A percentile compares a stretch with the other conserved stretches of the same genome.
Conservation (phyloP, 441 rosid genomes). For the Syzygium syzygioides region DNA sequence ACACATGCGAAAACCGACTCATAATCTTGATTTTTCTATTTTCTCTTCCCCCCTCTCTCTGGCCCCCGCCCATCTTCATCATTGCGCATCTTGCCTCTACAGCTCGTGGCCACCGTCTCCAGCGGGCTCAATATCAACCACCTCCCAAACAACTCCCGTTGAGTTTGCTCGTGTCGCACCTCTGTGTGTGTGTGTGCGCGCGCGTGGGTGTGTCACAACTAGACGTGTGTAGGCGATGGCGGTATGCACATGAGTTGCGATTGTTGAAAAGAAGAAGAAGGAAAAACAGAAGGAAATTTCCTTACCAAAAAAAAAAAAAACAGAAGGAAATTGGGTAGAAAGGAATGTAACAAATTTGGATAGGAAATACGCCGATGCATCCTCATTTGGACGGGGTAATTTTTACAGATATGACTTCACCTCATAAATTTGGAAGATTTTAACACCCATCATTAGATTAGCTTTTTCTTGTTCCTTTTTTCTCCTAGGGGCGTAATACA, state of each 20-base stretch:
- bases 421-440: not conserved
- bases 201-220: not conserved
- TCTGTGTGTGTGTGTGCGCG: not conserved
- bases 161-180: not conserved
- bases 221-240: not conserved
- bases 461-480: not conserved
- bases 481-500: not conserved
- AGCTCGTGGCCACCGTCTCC: not conserved
- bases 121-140: not conserved
- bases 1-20: not conserved
- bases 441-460: not conserved
- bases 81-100: not conserved
- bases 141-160: not conserved
- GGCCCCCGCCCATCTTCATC: not conserved
- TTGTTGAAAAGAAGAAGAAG: not conserved
- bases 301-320: too few relatives aligned
- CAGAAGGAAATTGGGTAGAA: not conserved
- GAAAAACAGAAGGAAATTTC: not conserved
- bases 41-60: not conserved
- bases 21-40: not conserved
- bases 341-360: not conserved
- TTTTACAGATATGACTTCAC: not conserved
- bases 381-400: not conserved
- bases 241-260: not conserved
- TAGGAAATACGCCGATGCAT: accelerated